Evolutionary conservation across 345 rosid genomes (phyloP), one percentile per base, ranked within the genome.

Genomic region (Rhizophora apiculata): DNA sequence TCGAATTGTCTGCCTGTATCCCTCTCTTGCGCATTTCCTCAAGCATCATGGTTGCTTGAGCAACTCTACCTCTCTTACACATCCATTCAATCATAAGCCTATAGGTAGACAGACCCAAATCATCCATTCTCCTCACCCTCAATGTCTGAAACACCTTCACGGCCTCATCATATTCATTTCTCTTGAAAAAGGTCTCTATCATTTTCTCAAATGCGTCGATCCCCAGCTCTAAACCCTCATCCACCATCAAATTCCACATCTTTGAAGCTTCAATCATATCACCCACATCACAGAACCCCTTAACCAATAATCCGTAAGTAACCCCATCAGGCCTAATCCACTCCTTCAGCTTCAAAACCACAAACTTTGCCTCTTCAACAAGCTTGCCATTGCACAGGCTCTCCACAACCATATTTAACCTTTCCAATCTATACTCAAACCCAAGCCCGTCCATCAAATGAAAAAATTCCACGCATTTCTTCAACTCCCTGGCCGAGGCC

Each of bases 201-300:
- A 93, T 84, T 27, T 78, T 78, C 63, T 90, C 88, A n/a, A 82
- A 84, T 63, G 79, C 90, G 55, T 84, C 83, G 2, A 82, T 56
- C 68, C 78, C 81, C 0, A 87, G 84, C 63, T 87, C 89, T 0
- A 83, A 72, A 30, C 87, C 89, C 64, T 89, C 84, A 49, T 91
- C 98, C 81, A 85, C 84, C 87, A 93, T 85, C 76, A 82, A 63
- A 71, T 93, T 91, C 97, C 98, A 93, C 62, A 89, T 27, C 70
- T 83, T 88, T 6, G 85, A 84, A 21, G 97, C 98, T 75, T 87
- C 89, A 15, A 91, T 70, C 83, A 91, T 63, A 73, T 84, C 86
- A 73, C 92, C 96, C 37, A 73, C 83, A 46, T 87, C 78, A 36
- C 96, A 93, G 20, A 85, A 87, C 30, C 96, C 97, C 74, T 62